Evolutionary conservation across 73 alveolate genomes (phyloP), one percentile per base, ranked within the genome.

Genomic region (Paraurostyla sp.): DNA sequence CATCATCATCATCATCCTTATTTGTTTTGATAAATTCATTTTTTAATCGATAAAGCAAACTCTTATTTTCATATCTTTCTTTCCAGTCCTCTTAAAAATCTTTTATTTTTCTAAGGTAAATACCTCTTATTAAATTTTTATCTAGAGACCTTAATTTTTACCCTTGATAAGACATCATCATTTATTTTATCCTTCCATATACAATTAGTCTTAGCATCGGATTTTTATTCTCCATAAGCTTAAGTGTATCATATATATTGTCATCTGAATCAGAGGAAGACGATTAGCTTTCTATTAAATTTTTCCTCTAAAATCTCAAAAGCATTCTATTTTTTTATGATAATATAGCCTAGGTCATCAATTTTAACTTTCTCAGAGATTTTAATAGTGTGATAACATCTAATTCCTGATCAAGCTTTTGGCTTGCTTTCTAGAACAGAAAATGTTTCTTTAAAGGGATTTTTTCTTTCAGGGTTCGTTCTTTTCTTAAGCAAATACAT

Each of bases 201-300:
- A 78, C 89, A 4, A 51, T 54, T 33, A 78, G 42, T 51, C 89
- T 22, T 6, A 78, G 7, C 60, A 78, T 51, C 3, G 89, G 89
- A 35, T 78, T 78, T 52, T 54, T 3, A 41, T 54, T 78, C 45
- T 49, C 78, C 89, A 78, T 78, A 3, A 29, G 40, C 32, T 54
- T 78, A 3, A 78, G 29, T 2, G 78, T 78, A 35, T 50, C 76
- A 29, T n/a, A 16, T 60, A 51, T n/a, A 51, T 78, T 50, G 40
- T 78, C 60, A 51, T 78, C 89, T 7, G 80, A 52, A 52, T 78
- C 89, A 4, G 89, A 50, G 22, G 89, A 78, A 23, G 76, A 49
- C 4, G 89, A 78, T 0, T 27, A n/a, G 18, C 59, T 58, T 23
- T 81, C 91, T 35, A 81, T 32, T 29, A 81, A 36, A 40, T 81